phyloP scores from a whole-genome alignment of 371 early-diverging fungal genomes.

The Circinella minor region DNA sequence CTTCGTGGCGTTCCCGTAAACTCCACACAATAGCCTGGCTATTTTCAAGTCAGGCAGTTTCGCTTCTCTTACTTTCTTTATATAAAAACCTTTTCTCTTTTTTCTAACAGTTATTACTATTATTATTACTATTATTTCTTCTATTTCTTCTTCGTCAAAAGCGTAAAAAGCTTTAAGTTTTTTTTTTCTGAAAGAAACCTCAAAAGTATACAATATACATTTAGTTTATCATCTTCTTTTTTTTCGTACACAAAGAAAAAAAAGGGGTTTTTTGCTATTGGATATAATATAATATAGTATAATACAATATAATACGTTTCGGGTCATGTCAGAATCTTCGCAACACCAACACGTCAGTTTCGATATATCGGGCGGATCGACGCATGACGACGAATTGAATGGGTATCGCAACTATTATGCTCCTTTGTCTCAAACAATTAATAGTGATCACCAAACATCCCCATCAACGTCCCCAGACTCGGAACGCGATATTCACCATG shows the following conservation, averaged over 20 bases:
- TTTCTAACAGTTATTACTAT: too few species aligned
- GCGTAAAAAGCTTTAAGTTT: too few species aligned
- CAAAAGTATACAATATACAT: too few species aligned
- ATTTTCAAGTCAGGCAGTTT: conserved; percentile 22
- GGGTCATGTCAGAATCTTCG: conserved; percentile 6
- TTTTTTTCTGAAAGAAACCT: too few species aligned
- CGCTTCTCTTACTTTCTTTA: not conserved
- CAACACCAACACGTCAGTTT: conserved; percentile 22
- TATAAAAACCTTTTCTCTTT: too few species aligned
- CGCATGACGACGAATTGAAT: conserved; percentile 26
- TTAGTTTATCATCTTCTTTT: not conserved
- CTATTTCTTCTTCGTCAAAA: too few species aligned
- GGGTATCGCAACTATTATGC: conserved; percentile 35
- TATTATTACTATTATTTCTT: too few species aligned
- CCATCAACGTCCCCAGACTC: conserved; percentile 16
- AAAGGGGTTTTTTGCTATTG: too few species aligned
- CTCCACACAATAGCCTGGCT: conserved; percentile 31
- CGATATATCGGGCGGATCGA: conserved; percentile 15
- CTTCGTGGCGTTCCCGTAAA: conserved; percentile 24
- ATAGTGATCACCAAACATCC: conserved; percentile 10
- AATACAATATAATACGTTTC: not conserved
- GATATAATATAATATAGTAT: not conserved
- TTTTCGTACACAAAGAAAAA: too few species aligned
- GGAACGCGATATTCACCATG: conserved; percentile 8
- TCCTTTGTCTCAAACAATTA: conserved; percentile 19